Evolutionary conservation across 805 yeast species (phyloP).

Genomic region (Candida silvicultrix): DNA sequence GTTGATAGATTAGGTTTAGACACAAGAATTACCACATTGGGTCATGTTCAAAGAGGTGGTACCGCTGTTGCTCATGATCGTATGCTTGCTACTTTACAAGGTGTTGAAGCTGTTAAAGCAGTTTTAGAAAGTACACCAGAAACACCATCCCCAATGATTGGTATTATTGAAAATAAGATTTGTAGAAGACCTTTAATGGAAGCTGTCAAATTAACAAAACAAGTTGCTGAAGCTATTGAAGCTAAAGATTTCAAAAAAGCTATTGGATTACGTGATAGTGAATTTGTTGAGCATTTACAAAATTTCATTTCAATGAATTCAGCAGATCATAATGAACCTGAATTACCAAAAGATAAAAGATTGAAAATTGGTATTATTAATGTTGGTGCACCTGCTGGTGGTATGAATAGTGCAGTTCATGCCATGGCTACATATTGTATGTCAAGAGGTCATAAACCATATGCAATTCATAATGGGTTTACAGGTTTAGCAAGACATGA

Average conservation of each 20-base stretch:
- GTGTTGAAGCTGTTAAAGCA: conserved; percentile 77
- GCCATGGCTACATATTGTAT: conserved; percentile 71
- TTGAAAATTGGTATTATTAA: conserved; percentile 64
- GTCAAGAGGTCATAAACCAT: conserved; percentile 68
- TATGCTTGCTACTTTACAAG: conserved; percentile 68
- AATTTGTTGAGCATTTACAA: conserved; percentile 56
- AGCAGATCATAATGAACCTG: conserved; percentile 61
- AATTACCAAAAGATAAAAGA: conserved; percentile 45
- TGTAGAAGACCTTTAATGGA: conserved; percentile 64
- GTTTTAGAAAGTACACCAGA: conserved; percentile 62
- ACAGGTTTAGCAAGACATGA: conserved; percentile 63
- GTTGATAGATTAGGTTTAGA: conserved; percentile 64
- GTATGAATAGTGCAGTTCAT: conserved; percentile 70
- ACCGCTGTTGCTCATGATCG: conserved; percentile 73
- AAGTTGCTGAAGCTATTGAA: conserved; percentile 66
- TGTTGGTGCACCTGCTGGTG: conserved; percentile 79
- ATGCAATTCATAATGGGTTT: conserved; percentile 71
- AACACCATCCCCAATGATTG: conserved; percentile 77
- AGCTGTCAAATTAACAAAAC: conserved; percentile 64
- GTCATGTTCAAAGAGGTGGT: conserved; percentile 84
- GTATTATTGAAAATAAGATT: conserved; percentile 63
- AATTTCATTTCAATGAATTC: conserved; percentile 63
- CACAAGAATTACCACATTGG: conserved; percentile 71
- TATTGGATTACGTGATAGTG: conserved; percentile 64
- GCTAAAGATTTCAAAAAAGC: conserved; percentile 63